Conservation (phyloP, 306 rosid species). For the Fragaria iinumae region DNA sequence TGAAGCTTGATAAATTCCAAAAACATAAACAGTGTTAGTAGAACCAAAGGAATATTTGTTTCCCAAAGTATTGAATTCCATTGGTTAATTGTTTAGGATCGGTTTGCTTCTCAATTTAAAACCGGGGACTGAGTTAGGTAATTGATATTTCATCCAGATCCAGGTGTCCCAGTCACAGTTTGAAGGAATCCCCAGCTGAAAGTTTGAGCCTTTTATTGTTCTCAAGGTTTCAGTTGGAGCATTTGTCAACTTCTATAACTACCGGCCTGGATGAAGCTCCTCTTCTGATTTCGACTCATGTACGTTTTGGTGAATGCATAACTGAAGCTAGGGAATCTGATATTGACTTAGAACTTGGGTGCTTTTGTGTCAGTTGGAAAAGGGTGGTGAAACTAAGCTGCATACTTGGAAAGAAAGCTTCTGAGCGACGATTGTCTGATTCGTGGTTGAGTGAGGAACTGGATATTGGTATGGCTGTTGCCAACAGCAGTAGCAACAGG, state of each 20-base stretch:
- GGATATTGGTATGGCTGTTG: slow-evolving; percentile 70
- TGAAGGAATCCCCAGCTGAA: slow-evolving; percentile 26
- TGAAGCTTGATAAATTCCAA: slow-evolving; percentile 19
- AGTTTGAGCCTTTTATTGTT: slow-evolving; percentile 20
- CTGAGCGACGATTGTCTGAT: slow-evolving; percentile 24
- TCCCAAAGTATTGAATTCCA: neutral
- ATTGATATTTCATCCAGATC: slow-evolving; percentile 41
- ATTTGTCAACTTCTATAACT: slow-evolving; percentile 21
- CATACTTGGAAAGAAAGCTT: slow-evolving; percentile 5
- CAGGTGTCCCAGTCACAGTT: slow-evolving; percentile 27
- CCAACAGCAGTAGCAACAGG: slow-evolving; percentile 42
- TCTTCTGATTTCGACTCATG: slow-evolving; percentile 29
- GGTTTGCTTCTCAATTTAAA: neutral
- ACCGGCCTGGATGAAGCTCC: slow-evolving; percentile 13
- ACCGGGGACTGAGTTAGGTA: slow-evolving; percentile 20
- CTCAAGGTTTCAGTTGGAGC: slow-evolving; percentile 3
- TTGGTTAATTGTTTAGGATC: neutral
- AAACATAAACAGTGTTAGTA: neutral
- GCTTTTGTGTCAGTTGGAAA: slow-evolving; percentile 2
- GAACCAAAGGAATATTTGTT: neutral
- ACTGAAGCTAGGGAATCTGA: slow-evolving; percentile 15
- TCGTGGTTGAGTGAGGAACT: slow-evolving; percentile 30
- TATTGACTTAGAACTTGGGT: slow-evolving; percentile 17
- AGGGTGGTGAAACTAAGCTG: slow-evolving; percentile 1
- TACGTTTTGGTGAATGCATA: slow-evolving; percentile 21